These are phyloP conservation scores for Peterozyma xylosa DNA, from an alignment of 805 yeast species.

Conservation along the genomic window DNA sequence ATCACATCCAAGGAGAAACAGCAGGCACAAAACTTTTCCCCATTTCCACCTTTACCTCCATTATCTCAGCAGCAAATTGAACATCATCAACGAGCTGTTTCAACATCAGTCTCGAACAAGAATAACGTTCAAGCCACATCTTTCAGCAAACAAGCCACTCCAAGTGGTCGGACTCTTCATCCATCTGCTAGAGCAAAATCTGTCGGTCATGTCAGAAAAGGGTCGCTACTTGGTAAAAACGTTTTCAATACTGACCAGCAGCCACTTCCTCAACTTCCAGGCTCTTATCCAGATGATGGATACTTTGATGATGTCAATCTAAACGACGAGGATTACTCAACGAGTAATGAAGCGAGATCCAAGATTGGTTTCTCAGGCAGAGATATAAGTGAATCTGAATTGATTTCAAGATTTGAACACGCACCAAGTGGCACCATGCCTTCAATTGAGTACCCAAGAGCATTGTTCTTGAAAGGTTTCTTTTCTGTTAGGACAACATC, in stretches of 20 bases:
- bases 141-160: slow-evolving; percentile 23
- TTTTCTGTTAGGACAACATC: slow-evolving; percentile 94
- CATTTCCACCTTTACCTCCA: slow-evolving; percentile 19
- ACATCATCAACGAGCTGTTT: slow-evolving; percentile 27
- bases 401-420: slow-evolving; percentile 31
- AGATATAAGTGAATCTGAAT: slow-evolving; percentile 39
- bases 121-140: neutral
- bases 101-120: slow-evolving; percentile 18
- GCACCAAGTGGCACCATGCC: slow-evolving; percentile 83
- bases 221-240: slow-evolving; percentile 26
- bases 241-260: slow-evolving; percentile 14
- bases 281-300: slow-evolving; percentile 34
- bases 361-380: slow-evolving; percentile 14
- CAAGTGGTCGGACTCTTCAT: slow-evolving; percentile 34
- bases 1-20: slow-evolving; percentile 50
- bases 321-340: slow-evolving; percentile 21
- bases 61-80: slow-evolving; percentile 16
- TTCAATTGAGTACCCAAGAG: slow-evolving; percentile 87
- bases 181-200: slow-evolving; percentile 88
- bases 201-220: slow-evolving; percentile 71
- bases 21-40: slow-evolving; percentile 18
- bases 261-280: slow-evolving; percentile 21
- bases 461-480: slow-evolving; percentile 85
- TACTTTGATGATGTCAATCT: slow-evolving; percentile 51
- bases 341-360: slow-evolving; percentile 20